Evolutionary conservation across 441 rosid species (phyloP).

Genomic region (Euphorbia celastroides): DNA sequence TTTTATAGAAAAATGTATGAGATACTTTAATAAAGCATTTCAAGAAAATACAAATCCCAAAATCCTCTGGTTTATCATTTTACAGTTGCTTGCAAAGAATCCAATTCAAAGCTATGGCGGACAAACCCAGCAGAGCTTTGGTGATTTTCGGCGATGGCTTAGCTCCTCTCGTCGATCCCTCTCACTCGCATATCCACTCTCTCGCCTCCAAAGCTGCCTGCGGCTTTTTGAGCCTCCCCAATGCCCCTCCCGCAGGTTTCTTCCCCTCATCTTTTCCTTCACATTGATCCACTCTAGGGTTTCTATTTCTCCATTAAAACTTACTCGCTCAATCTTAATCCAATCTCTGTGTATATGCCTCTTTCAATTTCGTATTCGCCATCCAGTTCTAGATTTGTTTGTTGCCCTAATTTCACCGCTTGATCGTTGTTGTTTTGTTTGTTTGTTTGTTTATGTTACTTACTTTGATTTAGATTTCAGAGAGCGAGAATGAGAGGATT

Average conservation of each 20-base stretch:
- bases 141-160: conserved; percentile 78
- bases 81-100: too few relatives aligned
- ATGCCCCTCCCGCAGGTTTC: conserved; percentile 70
- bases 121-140: conserved; percentile 80
- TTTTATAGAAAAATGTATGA: too few relatives aligned
- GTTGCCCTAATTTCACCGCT: not conserved
- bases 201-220: conserved; percentile 66
- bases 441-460: conserved; percentile 6
- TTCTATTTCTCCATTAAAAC: not conserved
- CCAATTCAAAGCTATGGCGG: conserved; percentile 51
- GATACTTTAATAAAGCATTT: too few relatives aligned
- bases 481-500: conserved; percentile 66
- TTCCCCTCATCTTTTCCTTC: not conserved
- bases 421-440: not conserved
- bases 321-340: not conserved
- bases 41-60: too few relatives aligned
- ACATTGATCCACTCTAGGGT: not conserved
- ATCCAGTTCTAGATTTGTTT: not conserved
- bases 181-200: conserved; percentile 58
- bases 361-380: not conserved
- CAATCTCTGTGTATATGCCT: not conserved
- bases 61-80: too few relatives aligned
- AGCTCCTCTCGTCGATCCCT: conserved; percentile 45
- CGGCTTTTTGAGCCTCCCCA: conserved; percentile 79
- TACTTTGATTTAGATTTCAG: conserved; percentile 52